Conservation (phyloP, 768 basidiomycete genomes). For the Serendipita vermifera region DNA sequence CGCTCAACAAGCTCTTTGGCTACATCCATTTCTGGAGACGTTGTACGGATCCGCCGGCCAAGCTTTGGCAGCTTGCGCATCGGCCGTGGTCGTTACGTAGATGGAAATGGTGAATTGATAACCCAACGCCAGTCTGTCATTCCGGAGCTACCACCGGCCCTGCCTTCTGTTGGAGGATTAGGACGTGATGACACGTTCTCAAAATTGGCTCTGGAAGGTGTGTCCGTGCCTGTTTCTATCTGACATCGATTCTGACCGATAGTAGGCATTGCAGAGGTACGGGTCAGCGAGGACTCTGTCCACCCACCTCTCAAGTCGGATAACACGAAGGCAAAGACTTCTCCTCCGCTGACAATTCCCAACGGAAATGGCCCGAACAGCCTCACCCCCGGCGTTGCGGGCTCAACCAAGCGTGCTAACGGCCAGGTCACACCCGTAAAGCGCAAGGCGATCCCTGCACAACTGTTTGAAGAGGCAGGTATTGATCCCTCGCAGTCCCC, state of each 20-base stretch:
- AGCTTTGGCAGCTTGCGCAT: constrained; percentile 6
- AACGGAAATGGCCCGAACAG: neutral
- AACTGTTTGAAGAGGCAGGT: constrained; percentile 6
- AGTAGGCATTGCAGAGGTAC: constrained; percentile 7
- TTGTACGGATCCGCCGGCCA: constrained; percentile 2
- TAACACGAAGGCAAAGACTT: neutral
- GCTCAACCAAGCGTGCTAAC: neutral
- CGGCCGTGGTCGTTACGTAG: constrained; percentile 3
- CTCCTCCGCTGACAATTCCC: neutral
- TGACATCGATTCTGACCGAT: no score
- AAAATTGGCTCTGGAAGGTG: constrained; percentile 4
- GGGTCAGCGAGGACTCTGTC: constrained; percentile 1
- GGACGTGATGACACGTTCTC: constrained; percentile 3
- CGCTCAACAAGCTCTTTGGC: constrained; percentile 5
- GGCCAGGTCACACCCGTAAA: neutral
- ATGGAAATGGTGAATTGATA: neutral
- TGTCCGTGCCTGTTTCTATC: no score
- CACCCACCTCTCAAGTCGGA: neutral
- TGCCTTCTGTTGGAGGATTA: constrained; percentile 1
- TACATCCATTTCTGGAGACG: constrained; percentile 5
- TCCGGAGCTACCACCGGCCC: constrained; percentile 1
- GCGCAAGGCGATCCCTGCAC: constrained; percentile 8
- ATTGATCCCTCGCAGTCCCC: neutral
- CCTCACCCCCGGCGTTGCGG: neutral
- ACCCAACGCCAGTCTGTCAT: neutral